phyloP scores from a whole-genome alignment of 2,329 filamentous ascomycete species.

The Botryosphaeria dothidea region DNA sequence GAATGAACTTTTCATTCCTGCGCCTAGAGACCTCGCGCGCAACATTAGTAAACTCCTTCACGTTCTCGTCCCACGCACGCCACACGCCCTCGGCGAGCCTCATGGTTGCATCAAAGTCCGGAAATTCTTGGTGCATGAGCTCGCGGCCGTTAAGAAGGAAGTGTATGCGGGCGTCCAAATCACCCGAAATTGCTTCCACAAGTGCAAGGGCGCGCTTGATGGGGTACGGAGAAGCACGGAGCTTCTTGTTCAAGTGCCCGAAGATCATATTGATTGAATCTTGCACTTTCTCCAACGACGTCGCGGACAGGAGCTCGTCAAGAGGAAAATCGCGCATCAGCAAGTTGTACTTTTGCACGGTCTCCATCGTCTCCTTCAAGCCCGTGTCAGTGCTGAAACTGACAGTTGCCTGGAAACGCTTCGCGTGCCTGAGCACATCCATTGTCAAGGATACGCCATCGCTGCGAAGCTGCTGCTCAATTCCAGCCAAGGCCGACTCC shows the following conservation, averaged over 20 bases:
- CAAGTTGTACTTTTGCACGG: slow-evolving; percentile 98
- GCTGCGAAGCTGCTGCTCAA: slow-evolving; percentile 83
- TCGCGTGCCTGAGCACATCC: slow-evolving; percentile 93
- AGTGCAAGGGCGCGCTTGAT: slow-evolving; percentile 87
- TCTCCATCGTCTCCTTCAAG: slow-evolving; percentile 91
- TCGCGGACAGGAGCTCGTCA: slow-evolving; percentile 90
- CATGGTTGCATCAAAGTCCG: slow-evolving; percentile 86
- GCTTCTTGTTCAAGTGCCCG: slow-evolving; percentile 93
- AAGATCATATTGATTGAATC: slow-evolving; percentile 91
- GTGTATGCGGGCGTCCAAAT: slow-evolving; percentile 85
- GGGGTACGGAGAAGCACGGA: slow-evolving; percentile 93
- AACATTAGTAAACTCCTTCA: slow-evolving; percentile 97
- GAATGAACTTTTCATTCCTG: slow-evolving; percentile 96
- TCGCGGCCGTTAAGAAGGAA: slow-evolving; percentile 81
- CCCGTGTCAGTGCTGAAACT: slow-evolving; percentile 97
- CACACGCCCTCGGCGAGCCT: slow-evolving; percentile 82
- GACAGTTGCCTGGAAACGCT: slow-evolving; percentile 95
- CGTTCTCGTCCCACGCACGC: slow-evolving; percentile 88
- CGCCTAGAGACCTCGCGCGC: slow-evolving; percentile 92
- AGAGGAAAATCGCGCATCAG: slow-evolving; percentile 97
- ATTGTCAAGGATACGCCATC: slow-evolving; percentile 89
- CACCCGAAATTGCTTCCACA: slow-evolving; percentile 95
- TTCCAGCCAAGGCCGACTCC: slow-evolving; percentile 88
- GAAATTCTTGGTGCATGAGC: slow-evolving; percentile 88
- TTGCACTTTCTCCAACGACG: slow-evolving; percentile 82